Conservation (phyloP, 2,329 filamentous ascomycete genomes). For the Aspergillus neoniger region DNA sequence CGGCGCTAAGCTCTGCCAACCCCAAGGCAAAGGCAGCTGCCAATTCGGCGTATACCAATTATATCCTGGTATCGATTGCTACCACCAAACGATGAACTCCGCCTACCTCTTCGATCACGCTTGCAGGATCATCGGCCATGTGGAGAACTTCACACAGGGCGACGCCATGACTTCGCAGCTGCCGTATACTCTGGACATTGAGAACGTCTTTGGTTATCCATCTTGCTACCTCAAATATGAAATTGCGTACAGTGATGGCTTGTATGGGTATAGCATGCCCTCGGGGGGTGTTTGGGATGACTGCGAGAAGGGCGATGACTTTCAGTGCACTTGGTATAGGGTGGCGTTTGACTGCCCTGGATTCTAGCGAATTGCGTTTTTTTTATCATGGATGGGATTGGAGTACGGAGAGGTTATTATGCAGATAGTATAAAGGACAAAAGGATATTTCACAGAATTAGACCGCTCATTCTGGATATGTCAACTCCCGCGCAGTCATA, state of each 20-base stretch:
- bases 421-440: too few species aligned
- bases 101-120: neutral
- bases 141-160: neutral
- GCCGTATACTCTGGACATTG: neutral
- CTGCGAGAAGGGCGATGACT: neutral
- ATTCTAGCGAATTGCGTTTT: neutral
- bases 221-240: neutral
- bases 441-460: too few species aligned
- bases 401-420: too few species aligned
- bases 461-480: too few species aligned
- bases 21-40: neutral
- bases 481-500: too few species aligned
- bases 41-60: neutral
- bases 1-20: neutral
- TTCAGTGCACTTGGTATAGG: neutral
- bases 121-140: neutral
- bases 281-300: neutral
- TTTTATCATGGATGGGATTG: too few species aligned
- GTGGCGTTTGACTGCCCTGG: neutral
- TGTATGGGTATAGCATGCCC: neutral
- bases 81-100: neutral
- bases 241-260: neutral
- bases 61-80: neutral
- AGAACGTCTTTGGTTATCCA: neutral
- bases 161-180: neutral